phyloP scores from a whole-genome alignment of 345 rosid genomes.

The Rhodamnia rubescens region DNA sequence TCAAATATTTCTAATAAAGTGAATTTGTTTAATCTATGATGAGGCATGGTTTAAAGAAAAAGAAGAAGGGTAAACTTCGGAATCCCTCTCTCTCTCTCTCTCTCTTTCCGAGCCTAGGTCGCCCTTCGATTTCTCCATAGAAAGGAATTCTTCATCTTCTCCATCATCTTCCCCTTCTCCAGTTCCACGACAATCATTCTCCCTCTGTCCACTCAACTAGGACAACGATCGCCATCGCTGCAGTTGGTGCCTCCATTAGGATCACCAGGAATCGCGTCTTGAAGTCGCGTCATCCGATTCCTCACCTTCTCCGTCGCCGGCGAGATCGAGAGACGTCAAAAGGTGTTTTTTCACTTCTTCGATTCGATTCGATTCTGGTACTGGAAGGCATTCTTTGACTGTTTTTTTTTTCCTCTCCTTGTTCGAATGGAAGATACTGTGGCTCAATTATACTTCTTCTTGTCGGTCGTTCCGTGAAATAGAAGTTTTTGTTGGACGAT shows the following conservation, averaged over 20 bases:
- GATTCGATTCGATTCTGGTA: background rate
- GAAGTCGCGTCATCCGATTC: background rate
- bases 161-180: background rate
- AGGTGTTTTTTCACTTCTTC: background rate
- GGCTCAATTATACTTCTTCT: background rate
- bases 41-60: background rate
- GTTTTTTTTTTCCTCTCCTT: too few relatives aligned
- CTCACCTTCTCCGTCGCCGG: background rate
- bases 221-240: background rate
- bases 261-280: background rate
- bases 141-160: background rate
- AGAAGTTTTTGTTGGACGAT: background rate
- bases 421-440: background rate
- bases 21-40: background rate
- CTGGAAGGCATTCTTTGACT: background rate
- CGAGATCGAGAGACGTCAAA: background rate
- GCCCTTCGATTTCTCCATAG: background rate
- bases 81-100: background rate
- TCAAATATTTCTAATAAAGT: rapidly evolving
- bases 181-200: too few relatives aligned
- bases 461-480: background rate
- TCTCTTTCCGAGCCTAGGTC: background rate
- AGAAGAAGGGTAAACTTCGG: background rate
- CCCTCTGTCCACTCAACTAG: too few relatives aligned
- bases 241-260: background rate